These are phyloP conservation scores for Miamiensis avidus DNA, from an alignment of 169 alveolate genomes.

Conservation along the genomic window DNA sequence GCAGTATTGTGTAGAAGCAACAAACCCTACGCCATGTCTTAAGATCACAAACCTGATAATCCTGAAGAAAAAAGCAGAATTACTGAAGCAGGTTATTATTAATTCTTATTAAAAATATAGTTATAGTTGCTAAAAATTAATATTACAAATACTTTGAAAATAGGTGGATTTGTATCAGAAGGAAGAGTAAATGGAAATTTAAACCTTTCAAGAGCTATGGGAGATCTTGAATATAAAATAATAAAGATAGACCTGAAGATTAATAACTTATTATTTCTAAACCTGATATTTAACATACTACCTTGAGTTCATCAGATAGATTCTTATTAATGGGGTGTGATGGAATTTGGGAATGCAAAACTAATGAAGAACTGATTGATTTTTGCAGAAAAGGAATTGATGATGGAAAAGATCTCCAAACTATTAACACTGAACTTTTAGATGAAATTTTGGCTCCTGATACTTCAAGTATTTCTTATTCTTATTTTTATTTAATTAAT, in stretches of 20 bases:
- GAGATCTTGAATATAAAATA: slow-evolving; percentile 82
- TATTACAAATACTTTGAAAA: too few relatives aligned
- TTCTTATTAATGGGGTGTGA: slow-evolving; percentile 87
- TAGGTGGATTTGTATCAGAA: slow-evolving; percentile 82
- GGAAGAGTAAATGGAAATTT: slow-evolving; percentile 74
- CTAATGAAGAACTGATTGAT: slow-evolving; percentile 67
- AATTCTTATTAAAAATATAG: too few relatives aligned
- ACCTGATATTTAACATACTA: slow-evolving; percentile 76
- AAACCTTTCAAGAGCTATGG: slow-evolving; percentile 78
- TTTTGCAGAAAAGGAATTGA: slow-evolving; percentile 43
- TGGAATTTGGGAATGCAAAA: slow-evolving; percentile 86
- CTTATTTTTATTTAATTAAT: not conserved
- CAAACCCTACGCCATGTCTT: slow-evolving; percentile 56
- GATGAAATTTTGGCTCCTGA: slow-evolving; percentile 33
- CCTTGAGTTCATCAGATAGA: slow-evolving; percentile 46
- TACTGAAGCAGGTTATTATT: slow-evolving; percentile 57
- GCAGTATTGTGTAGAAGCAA: slow-evolving; percentile 69
- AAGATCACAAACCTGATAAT: slow-evolving; percentile 90
- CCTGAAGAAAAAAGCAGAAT: slow-evolving; percentile 81
- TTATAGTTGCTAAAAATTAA: too few relatives aligned
- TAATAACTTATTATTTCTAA: slow-evolving; percentile 72
- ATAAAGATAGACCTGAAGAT: slow-evolving; percentile 40
- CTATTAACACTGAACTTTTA: slow-evolving; percentile 18
- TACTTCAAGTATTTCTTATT: slow-evolving; percentile 18
- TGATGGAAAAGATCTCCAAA: not conserved